Evolutionary conservation across 2,329 filamentous ascomycete species (phyloP).

Genomic region (Venturia oleaginea): DNA sequence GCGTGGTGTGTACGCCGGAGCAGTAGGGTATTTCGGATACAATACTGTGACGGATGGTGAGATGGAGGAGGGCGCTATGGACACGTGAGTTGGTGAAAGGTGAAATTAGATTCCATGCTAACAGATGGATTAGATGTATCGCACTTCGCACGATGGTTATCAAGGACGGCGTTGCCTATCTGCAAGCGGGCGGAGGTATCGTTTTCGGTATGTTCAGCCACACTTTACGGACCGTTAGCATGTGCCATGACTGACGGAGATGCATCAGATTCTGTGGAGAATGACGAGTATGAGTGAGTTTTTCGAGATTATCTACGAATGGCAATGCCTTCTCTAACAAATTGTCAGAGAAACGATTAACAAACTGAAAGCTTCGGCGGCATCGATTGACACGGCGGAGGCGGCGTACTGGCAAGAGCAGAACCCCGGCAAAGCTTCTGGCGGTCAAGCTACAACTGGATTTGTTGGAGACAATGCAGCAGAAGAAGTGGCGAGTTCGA

Average conservation of each 20-base stretch:
- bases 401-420: slow-evolving; percentile 49
- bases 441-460: not conserved
- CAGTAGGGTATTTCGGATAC: slow-evolving; percentile 95
- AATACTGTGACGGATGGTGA: slow-evolving; percentile 56
- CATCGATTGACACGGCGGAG: slow-evolving; percentile 79
- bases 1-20: slow-evolving; percentile 88
- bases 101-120: not conserved
- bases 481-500: not conserved
- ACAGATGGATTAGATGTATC: slow-evolving; percentile 46
- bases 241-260: slow-evolving; percentile 1
- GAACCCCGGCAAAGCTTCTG: not conserved
- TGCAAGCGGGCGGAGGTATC: slow-evolving; percentile 83
- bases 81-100: slow-evolving; percentile 43
- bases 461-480: not conserved
- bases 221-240: slow-evolving; percentile 33
- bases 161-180: slow-evolving; percentile 83
- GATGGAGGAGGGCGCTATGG: slow-evolving; percentile 75
- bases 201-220: slow-evolving; percentile 78
- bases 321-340: not conserved
- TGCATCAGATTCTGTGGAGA: slow-evolving; percentile 5
- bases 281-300: slow-evolving; percentile 11
- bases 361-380: slow-evolving; percentile 72
- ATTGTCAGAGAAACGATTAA: slow-evolving; percentile 80
- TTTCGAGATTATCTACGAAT: too few relatives aligned
- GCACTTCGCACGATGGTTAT: slow-evolving; percentile 86